A percentile compares a stretch with the other conserved stretches of the same genome.
phyloP scores from a whole-genome alignment of 1,284 basidiomycete genomes.

The Rhodotorula mucilaginosa region DNA sequence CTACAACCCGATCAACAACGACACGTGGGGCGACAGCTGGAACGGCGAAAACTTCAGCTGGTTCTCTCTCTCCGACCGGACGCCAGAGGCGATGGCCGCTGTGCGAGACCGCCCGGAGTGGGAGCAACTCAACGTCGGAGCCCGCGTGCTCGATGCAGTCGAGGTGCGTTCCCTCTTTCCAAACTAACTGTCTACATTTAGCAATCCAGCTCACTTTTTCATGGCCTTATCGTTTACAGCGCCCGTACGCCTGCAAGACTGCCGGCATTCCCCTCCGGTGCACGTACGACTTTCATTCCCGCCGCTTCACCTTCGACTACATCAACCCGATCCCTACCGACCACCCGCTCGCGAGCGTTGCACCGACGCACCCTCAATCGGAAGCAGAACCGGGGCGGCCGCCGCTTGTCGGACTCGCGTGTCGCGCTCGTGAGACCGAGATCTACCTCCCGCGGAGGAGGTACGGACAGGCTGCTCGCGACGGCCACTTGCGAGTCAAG shows the following conservation, averaged over 20 bases:
- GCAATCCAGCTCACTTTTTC: no score
- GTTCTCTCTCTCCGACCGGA: constrained; percentile 60
- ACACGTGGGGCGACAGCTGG: constrained; percentile 81
- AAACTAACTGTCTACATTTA: no score
- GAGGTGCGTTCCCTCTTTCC: constrained; percentile 40
- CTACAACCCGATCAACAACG: constrained; percentile 85
- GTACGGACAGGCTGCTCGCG: constrained; percentile 25
- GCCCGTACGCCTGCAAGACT: constrained; percentile 48
- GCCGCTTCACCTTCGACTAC: constrained; percentile 45
- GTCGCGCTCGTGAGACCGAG: constrained; percentile 39
- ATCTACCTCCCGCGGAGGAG: constrained; percentile 42
- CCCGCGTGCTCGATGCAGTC: constrained; percentile 69
- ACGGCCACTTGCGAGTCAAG: constrained; percentile 18
- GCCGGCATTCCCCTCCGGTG: constrained; percentile 45
- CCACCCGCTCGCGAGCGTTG: not conserved
- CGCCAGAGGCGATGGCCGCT: constrained; percentile 52
- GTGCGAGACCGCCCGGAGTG: constrained; percentile 56
- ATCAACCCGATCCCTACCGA: constrained; percentile 34
- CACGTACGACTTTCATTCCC: constrained; percentile 41
- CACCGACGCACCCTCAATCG: not conserved
- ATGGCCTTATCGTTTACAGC: constrained; percentile 9
- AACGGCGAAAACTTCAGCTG: constrained; percentile 95
- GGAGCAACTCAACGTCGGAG: constrained; percentile 69
- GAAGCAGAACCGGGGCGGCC: constrained; percentile 9
- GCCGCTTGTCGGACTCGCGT: constrained; percentile 17